phyloP scores from a whole-genome alignment of 345 rosid species.

The Microthlaspi erraticum region DNA sequence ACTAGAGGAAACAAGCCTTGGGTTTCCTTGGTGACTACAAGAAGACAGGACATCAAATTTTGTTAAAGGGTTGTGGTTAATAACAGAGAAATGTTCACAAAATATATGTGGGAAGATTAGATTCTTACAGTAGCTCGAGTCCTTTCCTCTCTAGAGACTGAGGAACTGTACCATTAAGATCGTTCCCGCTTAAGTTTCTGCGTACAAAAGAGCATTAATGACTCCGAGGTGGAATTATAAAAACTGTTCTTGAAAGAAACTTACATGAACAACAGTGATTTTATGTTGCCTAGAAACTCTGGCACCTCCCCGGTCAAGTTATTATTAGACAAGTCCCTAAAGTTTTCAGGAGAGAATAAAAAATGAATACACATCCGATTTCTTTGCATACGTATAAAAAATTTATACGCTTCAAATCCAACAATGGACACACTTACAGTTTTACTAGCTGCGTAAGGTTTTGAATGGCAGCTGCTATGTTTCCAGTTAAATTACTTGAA shows the following conservation, averaged over 20 bases:
- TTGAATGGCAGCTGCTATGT: slow-evolving; percentile 42
- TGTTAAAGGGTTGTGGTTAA: not conserved
- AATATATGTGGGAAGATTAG: not conserved
- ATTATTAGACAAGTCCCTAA: slow-evolving; percentile 67
- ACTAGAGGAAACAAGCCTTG: not conserved
- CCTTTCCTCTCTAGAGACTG: slow-evolving; percentile 33
- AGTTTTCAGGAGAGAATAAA: not conserved
- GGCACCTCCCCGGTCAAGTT: slow-evolving; percentile 58
- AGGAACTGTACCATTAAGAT: slow-evolving; percentile 57
- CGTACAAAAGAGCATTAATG: not conserved
- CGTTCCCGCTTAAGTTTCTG: slow-evolving; percentile 55
- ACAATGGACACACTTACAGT: slow-evolving; percentile 45
- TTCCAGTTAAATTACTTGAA: slow-evolving; percentile 50
- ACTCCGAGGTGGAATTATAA: too few species aligned
- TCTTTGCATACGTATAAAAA: not conserved
- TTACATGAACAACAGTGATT: slow-evolving; percentile 34
- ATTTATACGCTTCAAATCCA: not conserved
- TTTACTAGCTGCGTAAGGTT: slow-evolving; percentile 41
- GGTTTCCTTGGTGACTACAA: slow-evolving; percentile 23
- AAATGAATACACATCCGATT: not conserved
- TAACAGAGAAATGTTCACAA: not conserved
- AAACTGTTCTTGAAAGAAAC: too few species aligned
- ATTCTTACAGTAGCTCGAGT: slow-evolving; percentile 26
- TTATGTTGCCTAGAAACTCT: slow-evolving; percentile 48
- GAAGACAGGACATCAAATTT: not conserved